Percentiles rank a stretch among this genome's conserved stretches.
Conservation (phyloP, 352 stramenopile species). For the Pythium sukuiense region DNA sequence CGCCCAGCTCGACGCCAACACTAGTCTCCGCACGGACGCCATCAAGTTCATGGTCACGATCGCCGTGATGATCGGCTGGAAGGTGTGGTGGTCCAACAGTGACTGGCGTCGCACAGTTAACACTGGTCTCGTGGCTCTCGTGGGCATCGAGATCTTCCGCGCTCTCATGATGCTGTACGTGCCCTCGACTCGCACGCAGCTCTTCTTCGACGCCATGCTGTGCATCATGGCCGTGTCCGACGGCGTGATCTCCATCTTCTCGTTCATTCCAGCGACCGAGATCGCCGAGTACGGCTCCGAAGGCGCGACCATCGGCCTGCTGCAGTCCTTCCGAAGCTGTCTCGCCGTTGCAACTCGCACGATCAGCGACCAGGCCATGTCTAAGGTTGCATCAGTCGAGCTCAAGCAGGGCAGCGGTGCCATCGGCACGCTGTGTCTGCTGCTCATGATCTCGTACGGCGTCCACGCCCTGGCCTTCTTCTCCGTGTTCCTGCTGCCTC, state of each 20-base stretch:
- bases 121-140: conserved; percentile 37
- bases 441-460: conserved; percentile 55
- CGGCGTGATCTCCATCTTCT: conserved; percentile 71
- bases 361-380: conserved; percentile 50
- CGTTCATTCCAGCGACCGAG: conserved; percentile 58
- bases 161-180: conserved; percentile 66
- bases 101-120: conserved; percentile 35
- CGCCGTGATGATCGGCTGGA: conserved; percentile 55
- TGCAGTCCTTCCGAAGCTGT: conserved; percentile 60
- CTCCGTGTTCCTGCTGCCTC: conserved; percentile 46
- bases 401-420: conserved; percentile 11
- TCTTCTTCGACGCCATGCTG: conserved; percentile 51
- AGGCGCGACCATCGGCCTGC: conserved; percentile 62
- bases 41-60: conserved; percentile 51
- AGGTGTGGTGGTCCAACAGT: conserved; percentile 42
- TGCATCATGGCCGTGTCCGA: conserved; percentile 59
- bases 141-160: conserved; percentile 51
- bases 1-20: conserved; percentile 39
- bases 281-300: conserved; percentile 74
- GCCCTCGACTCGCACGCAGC: conserved; percentile 28
- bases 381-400: conserved; percentile 23
- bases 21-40: conserved; percentile 44
- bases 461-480: conserved; percentile 56
- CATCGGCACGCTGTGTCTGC: conserved; percentile 28
- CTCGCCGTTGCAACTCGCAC: conserved; percentile 58